Base-by-base conservation (phyloP, 2,329 filamentous ascomycete genomes). In the Fusarium sp. region DNA sequence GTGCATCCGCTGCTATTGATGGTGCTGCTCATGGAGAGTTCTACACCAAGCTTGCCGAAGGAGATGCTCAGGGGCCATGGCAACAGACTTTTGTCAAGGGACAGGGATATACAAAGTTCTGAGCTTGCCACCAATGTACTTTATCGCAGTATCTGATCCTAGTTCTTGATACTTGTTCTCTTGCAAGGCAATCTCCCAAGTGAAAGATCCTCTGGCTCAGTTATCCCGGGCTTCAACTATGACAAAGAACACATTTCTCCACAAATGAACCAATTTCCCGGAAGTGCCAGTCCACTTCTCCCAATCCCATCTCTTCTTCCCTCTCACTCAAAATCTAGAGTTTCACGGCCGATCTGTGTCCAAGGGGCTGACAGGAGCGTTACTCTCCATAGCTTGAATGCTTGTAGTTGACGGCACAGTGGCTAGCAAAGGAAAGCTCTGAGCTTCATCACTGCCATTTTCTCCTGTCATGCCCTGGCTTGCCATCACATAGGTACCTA, bases 41-140 rank as follows among this genome's bases (percentile, higher is more conserved):
- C 16, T 88, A 84, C 68, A 71, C 76, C 9, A 74, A 84, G 59
- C 80, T 88, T n/a, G 82, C 84, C 0, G 81, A 85, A 64, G 78
- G 64, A 5, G 78, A 80, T 65, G 71, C 77, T n/a, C 85, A 87
- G 73, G 83, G 82, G 0, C 85, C 84, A 11, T 88, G 86, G 86
- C 75, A 79, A 69, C 81, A 84, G 72, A 85, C 84, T 0, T 86
- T 85, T 68, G 83, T 85, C 58, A 84, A 85, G 69, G 83, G 81
- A 1, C 58, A 72, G 10, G 84, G 84, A 63, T 86, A 86, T 57
- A 82, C 80, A 68, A 67, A 81, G 29, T 84, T 85, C 34, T 66
- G 1, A 54, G 27, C 0, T 20, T 9, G 4, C 20, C 10, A 54
- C 11, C 27, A 52, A 52, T 13, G 27, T 7, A 2, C 2, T 10